Evolutionary conservation across 2,329 filamentous ascomycete genomes (phyloP).

Genomic region (Diaporthe destruens): DNA sequence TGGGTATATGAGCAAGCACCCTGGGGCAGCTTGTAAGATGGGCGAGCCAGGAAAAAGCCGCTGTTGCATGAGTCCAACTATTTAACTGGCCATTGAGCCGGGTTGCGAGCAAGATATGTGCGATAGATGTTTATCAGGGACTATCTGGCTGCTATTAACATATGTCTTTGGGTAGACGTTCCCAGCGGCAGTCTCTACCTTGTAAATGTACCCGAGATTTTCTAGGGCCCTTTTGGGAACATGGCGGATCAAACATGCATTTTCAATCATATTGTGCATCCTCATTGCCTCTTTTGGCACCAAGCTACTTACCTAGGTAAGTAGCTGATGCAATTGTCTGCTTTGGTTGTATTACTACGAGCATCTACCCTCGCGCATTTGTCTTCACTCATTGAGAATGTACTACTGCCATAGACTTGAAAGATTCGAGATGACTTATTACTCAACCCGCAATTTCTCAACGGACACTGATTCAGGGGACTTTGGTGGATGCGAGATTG

Average conservation of each 20-base stretch:
- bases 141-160: not conserved
- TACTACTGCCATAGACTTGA: not conserved
- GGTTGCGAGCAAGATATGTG: not conserved
- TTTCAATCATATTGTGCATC: not conserved
- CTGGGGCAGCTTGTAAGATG: no score
- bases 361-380: not conserved
- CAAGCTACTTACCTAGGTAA: no score
- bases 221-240: no score
- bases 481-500: not conserved
- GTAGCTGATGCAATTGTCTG: not conserved
- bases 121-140: not conserved
- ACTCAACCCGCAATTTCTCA: no score
- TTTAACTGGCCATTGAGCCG: not conserved
- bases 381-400: no score
- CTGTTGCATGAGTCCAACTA: not conserved
- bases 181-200: not conserved
- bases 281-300: not conserved
- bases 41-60: not conserved
- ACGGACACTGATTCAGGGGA: not conserved
- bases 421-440: accelerated
- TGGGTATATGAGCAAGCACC: no score
- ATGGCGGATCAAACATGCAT: not conserved
- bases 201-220: not conserved
- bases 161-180: not conserved
- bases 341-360: accelerated